phyloP scores from a whole-genome alignment of 164 flowering plant species.

The Tetrastigma voinierianum region DNA sequence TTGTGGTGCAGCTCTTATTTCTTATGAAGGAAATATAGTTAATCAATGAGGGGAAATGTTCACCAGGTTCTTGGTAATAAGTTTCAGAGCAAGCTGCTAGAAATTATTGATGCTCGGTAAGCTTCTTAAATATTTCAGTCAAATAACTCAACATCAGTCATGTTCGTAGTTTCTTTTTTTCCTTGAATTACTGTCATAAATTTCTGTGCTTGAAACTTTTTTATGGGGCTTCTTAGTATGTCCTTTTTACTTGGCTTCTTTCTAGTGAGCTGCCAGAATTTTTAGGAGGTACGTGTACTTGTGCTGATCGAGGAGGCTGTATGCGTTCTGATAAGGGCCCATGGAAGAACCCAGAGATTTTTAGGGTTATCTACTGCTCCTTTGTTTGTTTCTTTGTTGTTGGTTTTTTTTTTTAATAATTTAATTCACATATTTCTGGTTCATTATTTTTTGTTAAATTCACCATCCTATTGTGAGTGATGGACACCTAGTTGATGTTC shows the following conservation, averaged over 20 bases:
- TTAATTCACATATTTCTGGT: not conserved
- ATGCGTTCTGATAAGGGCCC: constrained; percentile 57
- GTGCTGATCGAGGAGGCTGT: constrained; percentile 49
- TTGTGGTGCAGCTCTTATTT: not conserved
- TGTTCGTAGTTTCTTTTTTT: not conserved
- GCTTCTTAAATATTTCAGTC: not conserved
- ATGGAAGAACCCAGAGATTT: constrained; percentile 42
- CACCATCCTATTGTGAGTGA: too few relatives aligned
- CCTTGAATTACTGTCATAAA: not conserved
- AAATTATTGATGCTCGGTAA: constrained; percentile 50
- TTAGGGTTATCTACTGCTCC: constrained; percentile 27
- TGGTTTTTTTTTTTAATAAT: not conserved
- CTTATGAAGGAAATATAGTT: not conserved
- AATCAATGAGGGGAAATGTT: constrained; percentile 1
- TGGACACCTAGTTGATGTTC: not conserved
- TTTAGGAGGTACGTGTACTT: constrained; percentile 46
- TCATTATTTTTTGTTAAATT: not conserved
- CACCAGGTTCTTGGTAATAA: constrained; percentile 55
- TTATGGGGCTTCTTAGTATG: not conserved
- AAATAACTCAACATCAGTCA: not conserved
- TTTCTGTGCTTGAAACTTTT: not conserved
- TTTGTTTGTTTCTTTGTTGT: not conserved
- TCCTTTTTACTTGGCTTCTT: not conserved
- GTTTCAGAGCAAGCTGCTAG: constrained; percentile 59
- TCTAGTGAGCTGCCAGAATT: constrained; percentile 49